Evolutionary conservation across 2,329 filamentous ascomycete genomes (phyloP).

Genomic region (Alternaria incomplexa): DNA sequence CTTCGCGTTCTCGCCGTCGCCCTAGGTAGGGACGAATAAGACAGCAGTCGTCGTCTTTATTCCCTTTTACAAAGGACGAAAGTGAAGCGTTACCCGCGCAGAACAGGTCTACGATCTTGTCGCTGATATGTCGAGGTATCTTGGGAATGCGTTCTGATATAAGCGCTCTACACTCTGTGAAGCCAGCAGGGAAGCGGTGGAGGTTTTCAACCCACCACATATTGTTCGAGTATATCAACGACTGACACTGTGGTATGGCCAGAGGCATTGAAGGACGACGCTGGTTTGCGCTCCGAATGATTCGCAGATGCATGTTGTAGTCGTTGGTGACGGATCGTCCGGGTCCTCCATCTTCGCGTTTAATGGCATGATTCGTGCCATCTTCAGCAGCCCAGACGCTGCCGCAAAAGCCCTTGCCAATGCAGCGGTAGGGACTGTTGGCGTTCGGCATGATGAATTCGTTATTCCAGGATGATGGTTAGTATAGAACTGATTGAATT

Average conservation of each 20-base stretch:
- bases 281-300: slow-evolving; percentile 8
- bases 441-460: not conserved
- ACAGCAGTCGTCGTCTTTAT: slow-evolving; percentile 51
- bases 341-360: slow-evolving; percentile 27
- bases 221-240: slow-evolving; percentile 14
- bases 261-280: slow-evolving; percentile 8
- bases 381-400: slow-evolving; percentile 22
- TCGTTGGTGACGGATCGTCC: slow-evolving; percentile 24
- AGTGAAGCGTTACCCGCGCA: slow-evolving; percentile 13
- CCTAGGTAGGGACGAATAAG: slow-evolving; percentile 60
- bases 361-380: slow-evolving; percentile 7
- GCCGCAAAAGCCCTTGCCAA: slow-evolving; percentile 26
- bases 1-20: slow-evolving; percentile 21
- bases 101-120: slow-evolving; percentile 21
- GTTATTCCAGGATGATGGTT: not conserved
- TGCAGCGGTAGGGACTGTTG: slow-evolving; percentile 14
- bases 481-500: too few species aligned
- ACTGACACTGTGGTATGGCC: slow-evolving; percentile 17
- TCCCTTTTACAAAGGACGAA: slow-evolving; percentile 15
- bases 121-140: slow-evolving; percentile 12
- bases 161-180: slow-evolving; percentile 15
- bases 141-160: slow-evolving; percentile 16
- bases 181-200: slow-evolving; percentile 15
- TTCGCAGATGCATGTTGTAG: slow-evolving; percentile 19
- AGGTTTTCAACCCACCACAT: slow-evolving; percentile 8